Conservation (phyloP, 1,139 yeast species). For the Pichia kudriavzevii region DNA sequence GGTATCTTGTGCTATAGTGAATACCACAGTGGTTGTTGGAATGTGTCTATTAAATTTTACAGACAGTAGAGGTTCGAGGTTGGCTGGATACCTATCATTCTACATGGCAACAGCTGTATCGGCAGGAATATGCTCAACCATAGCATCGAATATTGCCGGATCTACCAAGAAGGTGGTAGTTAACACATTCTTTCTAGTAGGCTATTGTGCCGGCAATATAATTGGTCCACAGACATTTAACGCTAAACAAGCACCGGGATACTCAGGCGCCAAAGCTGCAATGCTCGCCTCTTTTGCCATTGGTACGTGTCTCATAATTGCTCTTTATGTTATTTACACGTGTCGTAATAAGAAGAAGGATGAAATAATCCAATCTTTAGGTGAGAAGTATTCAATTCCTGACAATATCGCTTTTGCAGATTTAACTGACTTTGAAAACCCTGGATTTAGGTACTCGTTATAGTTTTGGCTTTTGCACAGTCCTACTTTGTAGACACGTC, state of each 20-base stretch:
- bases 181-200: constrained; percentile 47
- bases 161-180: constrained; percentile 32
- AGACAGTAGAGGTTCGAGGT: constrained; percentile 25
- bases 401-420: constrained; percentile 43
- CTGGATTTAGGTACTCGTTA: constrained; percentile 38
- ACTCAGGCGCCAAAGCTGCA: constrained; percentile 29
- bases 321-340: constrained; percentile 28
- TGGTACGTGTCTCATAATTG: constrained; percentile 22
- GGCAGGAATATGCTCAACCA: constrained; percentile 26
- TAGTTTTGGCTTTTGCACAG: constrained; percentile 2
- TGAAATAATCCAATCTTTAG: constrained; percentile 25
- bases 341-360: constrained; percentile 24
- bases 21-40: constrained; percentile 7
- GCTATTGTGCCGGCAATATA: constrained; percentile 56
- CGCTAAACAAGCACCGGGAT: constrained; percentile 33
- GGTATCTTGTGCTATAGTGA: constrained; percentile 5
- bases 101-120: constrained; percentile 29
- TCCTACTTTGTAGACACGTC: neutral
- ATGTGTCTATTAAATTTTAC: constrained; percentile 10
- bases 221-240: constrained; percentile 46
- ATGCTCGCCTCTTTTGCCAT: constrained; percentile 35
- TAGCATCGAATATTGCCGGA: constrained; percentile 54
- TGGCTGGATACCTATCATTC: constrained; percentile 35
- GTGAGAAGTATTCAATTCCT: constrained; percentile 24
- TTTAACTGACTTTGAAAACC: constrained; percentile 41